Percentiles rank a stretch among this genome's conserved stretches.
phyloP scores from a whole-genome alignment of 257 asterid species.

The Craterostigma plantagineum region DNA sequence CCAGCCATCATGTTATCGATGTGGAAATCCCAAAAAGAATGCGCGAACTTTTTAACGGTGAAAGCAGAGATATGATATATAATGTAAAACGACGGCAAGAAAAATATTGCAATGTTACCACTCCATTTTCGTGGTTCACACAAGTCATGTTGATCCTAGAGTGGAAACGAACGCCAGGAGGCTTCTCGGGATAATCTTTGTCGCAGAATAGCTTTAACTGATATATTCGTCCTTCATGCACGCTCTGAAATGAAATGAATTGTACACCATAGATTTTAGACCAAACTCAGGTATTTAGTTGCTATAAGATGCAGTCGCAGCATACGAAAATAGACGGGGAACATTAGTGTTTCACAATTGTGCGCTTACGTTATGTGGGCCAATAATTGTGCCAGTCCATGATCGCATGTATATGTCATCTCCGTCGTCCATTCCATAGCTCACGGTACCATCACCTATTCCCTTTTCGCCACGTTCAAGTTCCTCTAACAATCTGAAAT shows the following conservation, averaged over 20 bases:
- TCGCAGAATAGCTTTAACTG: constrained; percentile 81
- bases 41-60: not conserved
- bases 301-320: too few species aligned
- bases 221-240: constrained; percentile 82
- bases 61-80: not conserved
- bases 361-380: constrained; percentile 60
- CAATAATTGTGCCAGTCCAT: constrained; percentile 76
- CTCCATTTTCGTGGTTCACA: constrained; percentile 68
- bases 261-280: not conserved
- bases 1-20: too few species aligned
- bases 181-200: constrained; percentile 94
- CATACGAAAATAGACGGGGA: too few species aligned
- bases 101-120: constrained; percentile 20
- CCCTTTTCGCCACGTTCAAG: constrained; percentile 93
- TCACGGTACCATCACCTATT: constrained; percentile 81
- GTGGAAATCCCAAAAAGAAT: too few species aligned
- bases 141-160: constrained; percentile 74
- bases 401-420: constrained; percentile 79
- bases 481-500: constrained; percentile 79
- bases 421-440: constrained; percentile 92
- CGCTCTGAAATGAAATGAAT: constrained; percentile 31
- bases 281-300: too few species aligned
- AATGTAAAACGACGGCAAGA: not conserved
- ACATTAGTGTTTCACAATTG: too few species aligned
- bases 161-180: constrained; percentile 74